A percentile compares a stretch with the other conserved stretches of the same genome.
These are phyloP conservation scores for Sarcodon aspratus DNA, from an alignment of 768 basidiomycete genomes.

Conservation along the genomic window DNA sequence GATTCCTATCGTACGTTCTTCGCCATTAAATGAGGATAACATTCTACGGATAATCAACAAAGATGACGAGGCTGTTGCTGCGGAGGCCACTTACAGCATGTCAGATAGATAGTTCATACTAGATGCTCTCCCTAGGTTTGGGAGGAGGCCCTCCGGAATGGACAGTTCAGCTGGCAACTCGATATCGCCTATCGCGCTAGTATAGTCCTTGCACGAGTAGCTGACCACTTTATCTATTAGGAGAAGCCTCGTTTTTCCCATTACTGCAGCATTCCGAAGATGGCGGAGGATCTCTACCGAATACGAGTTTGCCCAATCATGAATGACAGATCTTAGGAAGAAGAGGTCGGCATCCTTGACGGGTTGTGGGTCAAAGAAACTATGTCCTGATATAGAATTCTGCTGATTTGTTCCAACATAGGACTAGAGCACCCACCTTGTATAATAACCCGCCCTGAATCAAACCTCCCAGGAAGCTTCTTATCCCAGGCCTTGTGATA, in stretches of 20 bases:
- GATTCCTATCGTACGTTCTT: constrained; percentile 19
- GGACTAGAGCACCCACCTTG: too few species aligned
- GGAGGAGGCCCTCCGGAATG: constrained; percentile 15
- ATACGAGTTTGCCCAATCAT: constrained; percentile 28
- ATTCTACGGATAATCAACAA: constrained; percentile 7
- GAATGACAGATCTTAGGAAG: constrained; percentile 23
- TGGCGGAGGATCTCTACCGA: constrained; percentile 22
- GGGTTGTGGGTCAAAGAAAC: constrained; percentile 27
- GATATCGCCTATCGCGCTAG: constrained; percentile 8
- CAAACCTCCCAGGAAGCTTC: too few species aligned
- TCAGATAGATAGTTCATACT: too few species aligned
- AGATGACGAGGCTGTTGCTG: too few species aligned
- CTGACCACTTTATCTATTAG: constrained; percentile 30
- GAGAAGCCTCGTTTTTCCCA: constrained; percentile 24
- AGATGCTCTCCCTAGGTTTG: constrained; percentile 14
- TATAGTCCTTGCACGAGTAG: constrained; percentile 9
- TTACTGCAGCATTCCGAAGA: constrained; percentile 23
- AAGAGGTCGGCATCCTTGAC: constrained; percentile 23
- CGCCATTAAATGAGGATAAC: constrained; percentile 16
- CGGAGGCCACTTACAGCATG: too few species aligned
- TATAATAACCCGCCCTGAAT: too few species aligned
- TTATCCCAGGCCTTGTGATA: too few species aligned
- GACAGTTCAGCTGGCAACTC: constrained; percentile 11
- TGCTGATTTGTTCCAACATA: too few species aligned
- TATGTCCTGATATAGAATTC: constrained; percentile 13